phyloP scores from a whole-genome alignment of 495 filamentous ascomycete species.

The Penicilliopsis zonata region DNA sequence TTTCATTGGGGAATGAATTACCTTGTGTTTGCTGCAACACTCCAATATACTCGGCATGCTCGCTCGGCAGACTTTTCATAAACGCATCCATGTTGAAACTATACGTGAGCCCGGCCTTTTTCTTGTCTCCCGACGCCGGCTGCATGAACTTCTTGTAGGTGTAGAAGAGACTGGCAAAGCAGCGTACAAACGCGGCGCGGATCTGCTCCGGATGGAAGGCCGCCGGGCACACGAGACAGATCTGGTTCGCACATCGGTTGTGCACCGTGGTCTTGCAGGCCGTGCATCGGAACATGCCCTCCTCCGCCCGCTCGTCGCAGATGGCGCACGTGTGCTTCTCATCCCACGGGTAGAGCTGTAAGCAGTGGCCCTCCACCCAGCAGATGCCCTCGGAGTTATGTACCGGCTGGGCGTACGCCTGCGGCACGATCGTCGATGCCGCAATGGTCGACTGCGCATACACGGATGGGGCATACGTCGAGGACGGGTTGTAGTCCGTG shows the following conservation, averaged over 20 bases:
- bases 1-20: too few relatives aligned
- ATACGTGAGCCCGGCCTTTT: constrained; percentile 76
- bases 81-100: constrained; percentile 92
- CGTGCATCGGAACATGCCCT: constrained; percentile 76
- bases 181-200: constrained; percentile 85
- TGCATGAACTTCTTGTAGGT: constrained; percentile 82
- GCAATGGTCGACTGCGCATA: constrained; percentile 96
- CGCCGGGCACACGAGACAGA: constrained; percentile 76
- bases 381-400: constrained; percentile 73
- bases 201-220: constrained; percentile 89
- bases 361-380: constrained; percentile 92
- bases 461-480: constrained; percentile 84
- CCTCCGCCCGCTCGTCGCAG: constrained; percentile 82
- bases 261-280: constrained; percentile 71
- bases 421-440: constrained; percentile 95
- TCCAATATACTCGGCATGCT: constrained; percentile 78
- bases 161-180: constrained; percentile 87
- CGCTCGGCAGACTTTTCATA: constrained; percentile 76
- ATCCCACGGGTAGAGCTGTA: constrained; percentile 62
- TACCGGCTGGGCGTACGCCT: constrained; percentile 73
- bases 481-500: constrained; percentile 60
- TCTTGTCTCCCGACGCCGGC: constrained; percentile 68
- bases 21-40: constrained; percentile 91
- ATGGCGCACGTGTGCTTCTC: constrained; percentile 61
- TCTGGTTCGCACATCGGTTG: constrained; percentile 64